Evolutionary conservation across 78 protist genomes (phyloP).

Genomic region (Diacronema lutheri): DNA sequence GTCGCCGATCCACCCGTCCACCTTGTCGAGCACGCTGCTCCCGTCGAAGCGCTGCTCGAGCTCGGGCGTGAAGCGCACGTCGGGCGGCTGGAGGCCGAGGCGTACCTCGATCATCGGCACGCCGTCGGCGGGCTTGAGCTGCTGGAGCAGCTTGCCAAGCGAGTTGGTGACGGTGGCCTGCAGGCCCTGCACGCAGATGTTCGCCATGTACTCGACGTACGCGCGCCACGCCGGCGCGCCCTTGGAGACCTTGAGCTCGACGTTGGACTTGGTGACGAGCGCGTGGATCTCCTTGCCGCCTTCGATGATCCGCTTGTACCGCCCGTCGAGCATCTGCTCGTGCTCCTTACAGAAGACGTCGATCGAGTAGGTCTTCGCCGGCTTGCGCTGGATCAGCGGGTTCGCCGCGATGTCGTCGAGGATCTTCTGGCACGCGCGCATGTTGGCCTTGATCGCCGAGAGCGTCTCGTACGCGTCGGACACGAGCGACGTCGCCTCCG

Average conservation of each 20-base stretch:
- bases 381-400: slow-evolving; percentile 18
- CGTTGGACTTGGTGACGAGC: not conserved
- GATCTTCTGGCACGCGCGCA: not conserved
- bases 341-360: slow-evolving; percentile 28
- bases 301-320: slow-evolving; percentile 3
- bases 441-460: slow-evolving; percentile 22
- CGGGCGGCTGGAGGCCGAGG: slow-evolving; percentile 18
- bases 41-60: not conserved
- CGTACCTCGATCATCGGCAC: slow-evolving; percentile 41
- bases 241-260: not conserved
- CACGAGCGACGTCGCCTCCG: slow-evolving; percentile 20
- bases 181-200: slow-evolving; percentile 33
- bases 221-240: slow-evolving; percentile 48
- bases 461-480: not conserved
- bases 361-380: not conserved
- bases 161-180: slow-evolving; percentile 9
- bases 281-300: slow-evolving; percentile 24
- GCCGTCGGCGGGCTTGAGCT: slow-evolving; percentile 15
- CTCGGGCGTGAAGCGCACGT: not conserved
- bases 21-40: not conserved
- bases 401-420: slow-evolving; percentile 2
- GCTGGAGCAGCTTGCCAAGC: slow-evolving; percentile 30
- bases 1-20: not conserved
- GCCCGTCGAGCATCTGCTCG: not conserved
- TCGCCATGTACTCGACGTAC: slow-evolving; percentile 60